A percentile compares a stretch with the other conserved stretches of the same genome.
Conservation (phyloP, 139 green algal species). For the Gonium pectorale region DNA sequence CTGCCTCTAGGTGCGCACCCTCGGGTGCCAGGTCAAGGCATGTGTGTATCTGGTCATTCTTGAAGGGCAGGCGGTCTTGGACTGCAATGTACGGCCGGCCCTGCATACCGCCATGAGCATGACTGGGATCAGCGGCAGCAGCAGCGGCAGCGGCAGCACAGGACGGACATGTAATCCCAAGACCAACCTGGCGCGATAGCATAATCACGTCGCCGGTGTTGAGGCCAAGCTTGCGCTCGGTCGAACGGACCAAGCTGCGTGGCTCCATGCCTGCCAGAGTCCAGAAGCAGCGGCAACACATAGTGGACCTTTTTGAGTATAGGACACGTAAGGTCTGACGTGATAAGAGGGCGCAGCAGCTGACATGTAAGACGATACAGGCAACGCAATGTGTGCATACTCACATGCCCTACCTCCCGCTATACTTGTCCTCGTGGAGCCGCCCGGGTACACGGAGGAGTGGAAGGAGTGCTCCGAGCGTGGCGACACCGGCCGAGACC, state of each 20-base stretch:
- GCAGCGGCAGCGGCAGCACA: background rate
- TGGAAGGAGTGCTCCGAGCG: constrained; percentile 19
- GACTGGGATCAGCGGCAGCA: too few relatives aligned
- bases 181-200: constrained; percentile 24
- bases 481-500: background rate
- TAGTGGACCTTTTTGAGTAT: too few relatives aligned
- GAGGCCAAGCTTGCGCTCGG: background rate
- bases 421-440: constrained; percentile 1
- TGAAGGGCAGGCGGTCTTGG: constrained; percentile 25
- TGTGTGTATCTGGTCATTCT: constrained; percentile 21
- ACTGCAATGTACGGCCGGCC: constrained; percentile 13
- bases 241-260: constrained; percentile 2
- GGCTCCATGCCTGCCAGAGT: too few relatives aligned
- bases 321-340: too few relatives aligned
- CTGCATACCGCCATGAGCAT: too few relatives aligned
- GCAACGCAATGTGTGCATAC: too few relatives aligned
- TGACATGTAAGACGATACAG: too few relatives aligned
- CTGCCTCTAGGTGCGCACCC: background rate
- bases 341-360: too few relatives aligned
- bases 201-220: constrained; percentile 45
- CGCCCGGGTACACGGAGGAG: constrained; percentile 11
- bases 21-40: constrained; percentile 11
- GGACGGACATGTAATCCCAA: background rate
- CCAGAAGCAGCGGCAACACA: too few relatives aligned
- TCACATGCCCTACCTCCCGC: background rate